Evolutionary conservation across 1,139 yeast species (phyloP), one percentile per base, ranked within the genome.

Genomic region (Blastobotrys niveus): DNA sequence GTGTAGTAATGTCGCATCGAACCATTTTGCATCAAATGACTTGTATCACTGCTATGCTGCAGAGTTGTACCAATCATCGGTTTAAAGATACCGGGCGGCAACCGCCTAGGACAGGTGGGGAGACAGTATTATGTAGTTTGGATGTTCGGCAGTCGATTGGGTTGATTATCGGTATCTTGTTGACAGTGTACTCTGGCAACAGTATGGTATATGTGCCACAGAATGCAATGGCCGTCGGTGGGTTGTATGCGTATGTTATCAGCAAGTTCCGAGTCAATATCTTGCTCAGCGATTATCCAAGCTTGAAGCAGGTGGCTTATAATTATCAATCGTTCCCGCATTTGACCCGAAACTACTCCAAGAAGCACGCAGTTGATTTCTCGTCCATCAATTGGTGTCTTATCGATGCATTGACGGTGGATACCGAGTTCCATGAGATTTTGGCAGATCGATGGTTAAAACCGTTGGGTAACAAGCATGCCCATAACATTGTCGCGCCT

Each of bases 291-390:
- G 97, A 91, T 60, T 89, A 88, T 58, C 74, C 93, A 35, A 91
- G 93, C n/a, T 68, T 91, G 52, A 93, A 91, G 59, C 80, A 91
- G 49, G 96, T 89, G 14, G 91, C 91, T 0, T 89, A 86, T 57
- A 94, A 91, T 62, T 91, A 91, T 61, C 95, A 91, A 61, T 82
- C 86, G 18, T 82, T 86, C 47, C 98, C 99, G 0, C 83, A 82
- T 58, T 73, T 82, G 36, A 87, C 96, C 0, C 71, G 95, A 47
- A 82, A 84, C 48, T 87, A 72, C 57, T 80, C 83, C 36, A 87
- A 86, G 54, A 85, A 86, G 41, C 78, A 77, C 47, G 74, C 79
- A 46, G 93, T 89, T 2, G 91, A 89, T 57, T 73, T 91, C 38
- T 78, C 91, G 0, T 74, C 85, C 21, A 80, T 91, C 4, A 79